Conservation (phyloP, 139 green algal species). For the Auxenochlorella pyrenoidosa region DNA sequence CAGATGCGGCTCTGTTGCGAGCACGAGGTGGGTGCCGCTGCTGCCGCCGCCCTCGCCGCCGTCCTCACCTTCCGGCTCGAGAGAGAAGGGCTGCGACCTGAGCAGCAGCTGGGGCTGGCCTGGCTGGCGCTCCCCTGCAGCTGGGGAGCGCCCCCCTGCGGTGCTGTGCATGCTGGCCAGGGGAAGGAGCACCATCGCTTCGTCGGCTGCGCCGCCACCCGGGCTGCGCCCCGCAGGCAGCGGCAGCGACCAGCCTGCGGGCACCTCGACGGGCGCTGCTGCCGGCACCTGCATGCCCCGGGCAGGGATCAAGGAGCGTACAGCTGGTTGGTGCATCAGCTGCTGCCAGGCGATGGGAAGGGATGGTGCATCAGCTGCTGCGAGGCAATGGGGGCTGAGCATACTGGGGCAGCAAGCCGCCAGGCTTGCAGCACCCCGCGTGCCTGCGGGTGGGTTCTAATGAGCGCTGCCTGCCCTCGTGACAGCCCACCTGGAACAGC, state of each 20-base stretch:
- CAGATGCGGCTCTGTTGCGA: not conserved
- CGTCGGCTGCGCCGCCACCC: not conserved
- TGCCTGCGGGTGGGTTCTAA: not conserved
- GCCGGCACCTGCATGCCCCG: constrained; percentile 14
- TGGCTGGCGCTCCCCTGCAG: not conserved
- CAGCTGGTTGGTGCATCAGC: not conserved
- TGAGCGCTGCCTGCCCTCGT: too few species aligned
- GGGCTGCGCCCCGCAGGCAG: not conserved
- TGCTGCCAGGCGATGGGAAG: too few species aligned
- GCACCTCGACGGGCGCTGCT: not conserved
- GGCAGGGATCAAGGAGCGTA: not conserved
- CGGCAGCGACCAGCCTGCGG: not conserved
- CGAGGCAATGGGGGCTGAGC: too few species aligned
- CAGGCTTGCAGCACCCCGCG: too few species aligned
- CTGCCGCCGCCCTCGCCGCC: not conserved
- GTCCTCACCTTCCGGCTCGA: not conserved
- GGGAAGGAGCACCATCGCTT: not conserved
- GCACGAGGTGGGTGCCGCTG: constrained; percentile 22
- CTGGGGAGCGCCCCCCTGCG: not conserved
- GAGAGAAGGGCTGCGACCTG: constrained; percentile 11
- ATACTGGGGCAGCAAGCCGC: too few species aligned
- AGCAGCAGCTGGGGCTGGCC: not conserved
- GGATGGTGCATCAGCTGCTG: too few species aligned
- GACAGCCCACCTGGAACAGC: constrained; percentile 22
- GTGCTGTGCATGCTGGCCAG: not conserved